Base-by-base conservation (phyloP, 2,329 filamentous ascomycete species). In the Sporothrix phasma region DNA sequence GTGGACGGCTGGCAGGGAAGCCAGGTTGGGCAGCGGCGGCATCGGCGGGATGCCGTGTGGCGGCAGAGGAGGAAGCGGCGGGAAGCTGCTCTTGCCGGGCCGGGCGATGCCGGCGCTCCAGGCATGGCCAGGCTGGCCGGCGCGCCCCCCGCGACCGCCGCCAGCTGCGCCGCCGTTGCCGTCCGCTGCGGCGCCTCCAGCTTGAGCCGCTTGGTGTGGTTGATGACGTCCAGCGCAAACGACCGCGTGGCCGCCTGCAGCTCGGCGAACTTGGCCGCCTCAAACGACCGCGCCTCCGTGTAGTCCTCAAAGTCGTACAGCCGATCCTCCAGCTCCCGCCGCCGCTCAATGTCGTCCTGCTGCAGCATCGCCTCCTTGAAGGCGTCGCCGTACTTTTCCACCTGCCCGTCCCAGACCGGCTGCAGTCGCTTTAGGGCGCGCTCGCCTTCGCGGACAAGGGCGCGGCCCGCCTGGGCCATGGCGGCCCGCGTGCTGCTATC, bases 291-390 rank as follows among this genome's bases (percentile, higher is more conserved):
- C 5, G 71, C 66, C 29, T 76, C 73, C 31, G 74, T 73, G 63
- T 73, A 78, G 69, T 79, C 77, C 46, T 79, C 77, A 49, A 79
- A 74, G 64, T 78, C 76, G 67, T 78, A 79, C 6, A 79, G 71
- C 3, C 78, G 69, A 61, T 77, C 74, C 58, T 78, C 76, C 3
- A 78, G 68, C 17, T 67, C 64, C 11, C 74, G 68, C 17, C 73
- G 63, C 62, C 68, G 69, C 54, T 73, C 70, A 29, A 75, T 66
- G 19, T 72, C 71, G 19, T 72, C 73, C 63, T 76, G 74, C 47
- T 75, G 71, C 59, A 71, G 68, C 63, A 78, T 73, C 2, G 70
- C 69, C 1, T 74, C 72, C 34, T 69, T 74, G 66, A 77, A 77
- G 1, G 67, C 68, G 29, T 76, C 72, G 62, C 75, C 75, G 34